Evolutionary conservation across 805 yeast genomes (phyloP), one percentile per base, ranked within the genome.

Genomic region (Cyberlindnera japonica): DNA sequence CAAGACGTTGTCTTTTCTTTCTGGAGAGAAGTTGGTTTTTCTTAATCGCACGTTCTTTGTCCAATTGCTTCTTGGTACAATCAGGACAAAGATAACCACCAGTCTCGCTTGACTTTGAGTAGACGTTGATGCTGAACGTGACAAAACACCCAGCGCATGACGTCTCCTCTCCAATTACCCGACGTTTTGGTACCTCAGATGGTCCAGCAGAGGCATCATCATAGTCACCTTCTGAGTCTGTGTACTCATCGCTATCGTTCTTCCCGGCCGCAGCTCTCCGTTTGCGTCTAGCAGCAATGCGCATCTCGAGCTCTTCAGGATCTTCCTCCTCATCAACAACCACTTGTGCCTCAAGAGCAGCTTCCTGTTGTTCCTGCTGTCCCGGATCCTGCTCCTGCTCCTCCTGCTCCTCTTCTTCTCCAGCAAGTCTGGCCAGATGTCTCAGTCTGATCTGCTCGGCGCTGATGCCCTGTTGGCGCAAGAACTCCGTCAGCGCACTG

Each of bases 401-500:
- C 48, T 15, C 60, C 53, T n/a, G 59, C 57, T 33, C 68, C 45
- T 41, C 70, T 54, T 45, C 72, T 60, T 57, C 48, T 31, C 33
- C 30, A 35, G 18, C 30, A 12, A 59, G 59, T 23, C 62, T 61
- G 37, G 60, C 63, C 44, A 59, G 44, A 59, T 67, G 71, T 43
- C 71, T 57, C 36, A 65, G 65, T 55, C 89, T 71, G 57, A 88
- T 88, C 30, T 77, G 79, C 42, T 80, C 88, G 1, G 96, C 88
- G 55, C 69, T 83, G 63, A 90, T 90, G 25, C 97, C 97, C 61
- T 89, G 95, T 41, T 83, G 87, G 36, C 89, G 70, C 45, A 90
- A 70, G 55, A 90, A 90, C 61, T 85, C 93, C 0, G 96, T 90
- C 50, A 90, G 68, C 0, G 97, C 97, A 50, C 95, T 83, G 65